Conservation (phyloP, 495 filamentous ascomycete species). For the Penicillium silybi region DNA sequence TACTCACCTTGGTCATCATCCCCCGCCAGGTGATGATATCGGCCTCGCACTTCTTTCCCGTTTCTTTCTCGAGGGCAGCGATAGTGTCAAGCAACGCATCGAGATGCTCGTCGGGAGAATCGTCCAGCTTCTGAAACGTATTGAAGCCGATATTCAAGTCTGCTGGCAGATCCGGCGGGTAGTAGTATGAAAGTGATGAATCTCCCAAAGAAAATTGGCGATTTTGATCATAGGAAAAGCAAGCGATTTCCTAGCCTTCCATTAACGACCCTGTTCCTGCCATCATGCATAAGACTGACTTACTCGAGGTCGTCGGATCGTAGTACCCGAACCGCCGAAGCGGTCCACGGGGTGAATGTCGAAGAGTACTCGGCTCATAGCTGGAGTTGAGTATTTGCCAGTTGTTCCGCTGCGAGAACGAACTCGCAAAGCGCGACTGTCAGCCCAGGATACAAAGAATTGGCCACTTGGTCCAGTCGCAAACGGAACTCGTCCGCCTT, state of each 20-base stretch:
- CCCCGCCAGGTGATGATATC: conserved; percentile 93
- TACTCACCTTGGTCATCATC: conserved; percentile 91
- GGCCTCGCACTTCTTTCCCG: conserved; percentile 61
- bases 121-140: conserved; percentile 78
- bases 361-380: conserved; percentile 44
- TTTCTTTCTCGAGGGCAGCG: conserved; percentile 62
- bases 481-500: neutral
- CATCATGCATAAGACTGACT: conserved; percentile 9
- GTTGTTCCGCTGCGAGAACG: neutral
- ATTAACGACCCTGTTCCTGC: neutral
- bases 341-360: conserved; percentile 59
- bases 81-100: conserved; percentile 79
- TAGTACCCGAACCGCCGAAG: conserved; percentile 56
- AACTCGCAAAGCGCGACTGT: neutral
- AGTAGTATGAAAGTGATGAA: conserved; percentile 81
- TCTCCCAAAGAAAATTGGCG: conserved; percentile 73
- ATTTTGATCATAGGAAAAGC: conserved; percentile 84
- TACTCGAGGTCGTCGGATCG: conserved; percentile 67
- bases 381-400: neutral
- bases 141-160: conserved; percentile 78
- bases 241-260: conserved; percentile 67
- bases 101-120: conserved; percentile 79
- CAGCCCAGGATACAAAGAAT: neutral
- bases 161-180: conserved; percentile 65
- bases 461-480: neutral